phyloP scores from a whole-genome alignment of 164 flowering plant genomes.

The Paratinospora sagittata region DNA sequence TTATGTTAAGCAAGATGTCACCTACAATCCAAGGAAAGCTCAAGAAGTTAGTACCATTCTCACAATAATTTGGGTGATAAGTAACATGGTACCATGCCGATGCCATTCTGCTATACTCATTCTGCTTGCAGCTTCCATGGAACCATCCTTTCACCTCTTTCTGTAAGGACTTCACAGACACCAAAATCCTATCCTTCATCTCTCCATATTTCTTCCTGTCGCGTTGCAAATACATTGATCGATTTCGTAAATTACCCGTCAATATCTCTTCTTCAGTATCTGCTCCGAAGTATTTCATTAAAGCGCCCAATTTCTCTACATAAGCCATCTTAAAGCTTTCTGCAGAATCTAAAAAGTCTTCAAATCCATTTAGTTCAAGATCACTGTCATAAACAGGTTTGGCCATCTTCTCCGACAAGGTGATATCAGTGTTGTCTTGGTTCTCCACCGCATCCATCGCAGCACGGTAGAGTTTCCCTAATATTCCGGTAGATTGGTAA shows the following conservation, averaged over 20 bases:
- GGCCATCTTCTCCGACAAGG: constrained; percentile 28
- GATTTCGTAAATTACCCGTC: constrained; percentile 56
- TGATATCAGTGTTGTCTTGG: constrained; percentile 17
- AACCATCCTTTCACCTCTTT: constrained; percentile 75
- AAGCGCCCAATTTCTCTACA: constrained; percentile 35
- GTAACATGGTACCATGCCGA: constrained; percentile 94
- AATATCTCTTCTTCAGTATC: constrained; percentile 68
- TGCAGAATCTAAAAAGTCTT: constrained; percentile 52
- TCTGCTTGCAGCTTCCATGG: constrained; percentile 37
- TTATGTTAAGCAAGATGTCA: constrained; percentile 55
- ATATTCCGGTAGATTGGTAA: constrained; percentile 50
- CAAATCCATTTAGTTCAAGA: constrained; percentile 63
- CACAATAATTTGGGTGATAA: constrained; percentile 49
- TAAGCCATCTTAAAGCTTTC: constrained; percentile 48
- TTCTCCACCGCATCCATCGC: constrained; percentile 20
- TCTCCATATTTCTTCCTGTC: constrained; percentile 65
- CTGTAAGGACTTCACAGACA: constrained; percentile 45
- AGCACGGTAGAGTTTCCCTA: constrained; percentile 87
- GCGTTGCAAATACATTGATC: constrained; percentile 40
- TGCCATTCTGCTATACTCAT: constrained; percentile 49
- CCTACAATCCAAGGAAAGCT: constrained; percentile 91
- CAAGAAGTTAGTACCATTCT: constrained; percentile 33
- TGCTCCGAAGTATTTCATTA: constrained; percentile 68
- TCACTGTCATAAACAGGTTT: constrained; percentile 52
- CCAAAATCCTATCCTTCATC: constrained; percentile 65